phyloP scores from a whole-genome alignment of 495 filamentous ascomycete genomes.

The Chaetomium tenue region DNA sequence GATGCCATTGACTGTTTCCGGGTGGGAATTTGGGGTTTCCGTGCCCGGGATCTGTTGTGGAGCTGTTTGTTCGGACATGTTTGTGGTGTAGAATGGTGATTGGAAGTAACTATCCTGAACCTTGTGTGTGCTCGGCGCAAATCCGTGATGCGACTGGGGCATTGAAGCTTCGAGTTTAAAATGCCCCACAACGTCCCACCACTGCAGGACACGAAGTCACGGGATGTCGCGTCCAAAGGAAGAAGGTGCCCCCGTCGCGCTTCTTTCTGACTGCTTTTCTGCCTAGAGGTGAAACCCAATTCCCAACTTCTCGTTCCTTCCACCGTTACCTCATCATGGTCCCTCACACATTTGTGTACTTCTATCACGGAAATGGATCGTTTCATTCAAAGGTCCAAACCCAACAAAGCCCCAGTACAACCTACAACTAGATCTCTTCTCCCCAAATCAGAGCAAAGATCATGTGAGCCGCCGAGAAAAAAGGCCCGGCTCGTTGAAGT shows the following conservation, averaged over 20 bases:
- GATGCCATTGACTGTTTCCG: slow-evolving; percentile 1
- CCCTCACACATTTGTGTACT: background rate
- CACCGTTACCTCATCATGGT: background rate
- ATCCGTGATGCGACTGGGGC: background rate
- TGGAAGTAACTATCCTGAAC: background rate
- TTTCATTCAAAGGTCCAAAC: slow-evolving; percentile 31
- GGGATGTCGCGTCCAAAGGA: slow-evolving; percentile 27
- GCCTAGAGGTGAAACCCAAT: slow-evolving; percentile 1
- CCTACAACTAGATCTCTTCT: too few species aligned
- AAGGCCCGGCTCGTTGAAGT: slow-evolving; percentile 35
- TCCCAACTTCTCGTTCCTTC: background rate
- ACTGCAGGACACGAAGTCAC: slow-evolving; percentile 28
- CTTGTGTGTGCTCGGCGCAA: background rate
- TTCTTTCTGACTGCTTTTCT: slow-evolving; percentile 8
- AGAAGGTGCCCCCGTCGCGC: background rate
- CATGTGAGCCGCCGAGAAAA: slow-evolving; percentile 37
- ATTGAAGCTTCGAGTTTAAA: background rate
- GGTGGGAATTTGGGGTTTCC: slow-evolving; percentile 5
- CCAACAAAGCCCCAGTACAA: background rate
- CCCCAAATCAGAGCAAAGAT: slow-evolving; percentile 12
- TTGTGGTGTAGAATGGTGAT: slow-evolving; percentile 4
- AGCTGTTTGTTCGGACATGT: slow-evolving; percentile 12
- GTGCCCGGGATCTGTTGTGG: background rate
- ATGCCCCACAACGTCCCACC: slow-evolving; percentile 6
- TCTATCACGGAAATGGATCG: slow-evolving; percentile 30